A percentile compares a stretch with the other conserved stretches of the same genome.
These are phyloP conservation scores for Metarhizium album DNA, from an alignment of 2,329 filamentous ascomycete species.

Conservation along the genomic window DNA sequence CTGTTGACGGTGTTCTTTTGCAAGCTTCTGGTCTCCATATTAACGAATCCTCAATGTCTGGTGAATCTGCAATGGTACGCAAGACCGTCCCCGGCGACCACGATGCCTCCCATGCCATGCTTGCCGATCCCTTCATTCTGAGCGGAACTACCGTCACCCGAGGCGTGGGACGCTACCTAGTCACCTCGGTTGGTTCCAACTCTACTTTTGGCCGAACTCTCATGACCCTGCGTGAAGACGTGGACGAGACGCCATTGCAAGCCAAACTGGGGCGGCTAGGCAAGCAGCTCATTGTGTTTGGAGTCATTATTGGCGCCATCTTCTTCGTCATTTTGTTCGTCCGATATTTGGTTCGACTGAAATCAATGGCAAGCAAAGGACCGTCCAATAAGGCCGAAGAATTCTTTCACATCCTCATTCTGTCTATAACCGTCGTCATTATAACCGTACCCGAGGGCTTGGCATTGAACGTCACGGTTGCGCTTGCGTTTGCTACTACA, in stretches of 20 bases:
- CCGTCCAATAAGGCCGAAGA: constrained; percentile 41
- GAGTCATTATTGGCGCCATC: constrained; percentile 27
- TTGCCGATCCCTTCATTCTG: constrained; percentile 66
- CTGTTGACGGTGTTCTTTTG: constrained; percentile 60
- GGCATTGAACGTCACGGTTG: constrained; percentile 49
- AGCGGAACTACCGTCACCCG: constrained; percentile 70
- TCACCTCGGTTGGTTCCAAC: constrained; percentile 63
- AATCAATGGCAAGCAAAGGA: constrained; percentile 23
- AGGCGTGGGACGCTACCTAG: constrained; percentile 64
- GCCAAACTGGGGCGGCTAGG: constrained; percentile 67
- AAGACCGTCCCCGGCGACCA: constrained; percentile 52
- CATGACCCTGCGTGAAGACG: constrained; percentile 66
- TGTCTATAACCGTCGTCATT: constrained; percentile 48
- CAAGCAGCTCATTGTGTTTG: constrained; percentile 53
- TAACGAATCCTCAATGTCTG: constrained; percentile 67
- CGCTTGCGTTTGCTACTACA: constrained; percentile 51
- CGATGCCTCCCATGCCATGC: constrained; percentile 38
- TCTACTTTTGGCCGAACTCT: constrained; percentile 68
- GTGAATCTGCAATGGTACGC: constrained; percentile 62
- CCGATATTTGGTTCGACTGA: constrained; percentile 24
- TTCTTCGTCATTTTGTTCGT: constrained; percentile 32
- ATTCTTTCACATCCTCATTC: constrained; percentile 48
- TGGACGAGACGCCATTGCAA: constrained; percentile 68
- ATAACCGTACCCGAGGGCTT: constrained; percentile 51
- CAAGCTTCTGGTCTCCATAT: constrained; percentile 43